A percentile compares a stretch with the other conserved stretches of the same genome.
Conservation (phyloP, 192 early-diverging fungal species). For the Mortierella claussenii region DNA sequence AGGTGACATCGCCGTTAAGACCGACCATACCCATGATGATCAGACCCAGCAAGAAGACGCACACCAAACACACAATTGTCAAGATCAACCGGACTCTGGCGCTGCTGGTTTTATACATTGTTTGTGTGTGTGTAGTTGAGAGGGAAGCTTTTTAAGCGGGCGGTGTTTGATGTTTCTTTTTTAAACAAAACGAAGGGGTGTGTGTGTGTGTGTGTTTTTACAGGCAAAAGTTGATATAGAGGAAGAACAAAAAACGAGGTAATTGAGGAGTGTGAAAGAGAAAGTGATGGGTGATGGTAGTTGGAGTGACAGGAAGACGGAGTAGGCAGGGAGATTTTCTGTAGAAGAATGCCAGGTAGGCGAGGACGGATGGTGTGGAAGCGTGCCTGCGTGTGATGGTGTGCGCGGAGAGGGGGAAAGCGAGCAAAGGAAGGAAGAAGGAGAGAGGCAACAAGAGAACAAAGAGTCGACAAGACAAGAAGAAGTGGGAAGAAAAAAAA, state of each 20-base stretch:
- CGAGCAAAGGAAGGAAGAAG: not conserved
- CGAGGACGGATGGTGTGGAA: not conserved
- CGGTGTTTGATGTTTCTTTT: not conserved
- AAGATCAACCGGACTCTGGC: conserved; percentile 16
- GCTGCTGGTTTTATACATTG: conserved; percentile 21
- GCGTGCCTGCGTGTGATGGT: conserved; percentile 3
- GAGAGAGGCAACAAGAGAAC: no score
- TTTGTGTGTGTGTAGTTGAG: not conserved
- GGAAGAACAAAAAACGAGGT: conserved; percentile 1
- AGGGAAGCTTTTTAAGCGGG: not conserved
- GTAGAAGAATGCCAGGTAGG: not conserved
- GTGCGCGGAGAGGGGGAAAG: conserved; percentile 3
- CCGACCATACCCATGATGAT: conserved; percentile 44
- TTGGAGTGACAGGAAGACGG: not conserved
- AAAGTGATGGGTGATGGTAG: not conserved
- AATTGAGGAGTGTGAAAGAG: not conserved
- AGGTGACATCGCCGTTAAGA: conserved; percentile 16
- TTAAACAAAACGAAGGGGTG: not conserved
- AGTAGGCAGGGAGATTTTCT: not conserved
- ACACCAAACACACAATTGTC: not conserved
- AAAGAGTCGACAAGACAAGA: no score
- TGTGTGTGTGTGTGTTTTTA: not conserved
- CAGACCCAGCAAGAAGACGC: conserved; percentile 13
- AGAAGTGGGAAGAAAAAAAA: no score
- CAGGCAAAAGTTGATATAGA: not conserved